Conservation (phyloP, 176 grass and related monocot species). For the Hordeum vulgare region DNA sequence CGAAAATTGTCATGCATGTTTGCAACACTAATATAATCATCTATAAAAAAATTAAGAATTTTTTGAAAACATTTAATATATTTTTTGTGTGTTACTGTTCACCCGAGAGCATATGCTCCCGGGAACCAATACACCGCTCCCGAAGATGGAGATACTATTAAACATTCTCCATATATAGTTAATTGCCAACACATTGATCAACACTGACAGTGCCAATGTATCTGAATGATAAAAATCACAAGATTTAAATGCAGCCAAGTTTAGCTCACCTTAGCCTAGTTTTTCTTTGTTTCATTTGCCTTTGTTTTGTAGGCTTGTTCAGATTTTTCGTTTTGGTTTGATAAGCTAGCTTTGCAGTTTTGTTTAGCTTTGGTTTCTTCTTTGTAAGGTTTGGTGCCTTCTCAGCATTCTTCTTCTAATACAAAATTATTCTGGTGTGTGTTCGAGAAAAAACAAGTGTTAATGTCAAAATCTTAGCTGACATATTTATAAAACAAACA, state of each 20-base stretch:
- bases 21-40: too few species aligned
- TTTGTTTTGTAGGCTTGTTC: background rate
- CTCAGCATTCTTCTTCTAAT: background rate
- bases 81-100: too few species aligned
- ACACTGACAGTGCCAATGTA: background rate
- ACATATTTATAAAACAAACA: slow-evolving; percentile 13
- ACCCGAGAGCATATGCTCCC: too few species aligned
- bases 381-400: background rate
- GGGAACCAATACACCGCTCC: too few species aligned
- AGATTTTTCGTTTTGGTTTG: background rate
- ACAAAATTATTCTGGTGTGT: background rate
- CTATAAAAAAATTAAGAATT: too few species aligned
- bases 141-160: background rate
- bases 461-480: background rate
- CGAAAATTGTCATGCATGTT: too few species aligned
- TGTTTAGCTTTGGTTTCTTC: background rate
- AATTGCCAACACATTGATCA: background rate
- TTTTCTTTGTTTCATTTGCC: background rate
- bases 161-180: background rate
- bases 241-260: background rate
- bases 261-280: background rate
- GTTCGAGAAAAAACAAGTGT: background rate
- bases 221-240: background rate
- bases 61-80: too few species aligned
- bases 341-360: background rate